phyloP scores from a whole-genome alignment of 140 eudicot genomes.

The Senecio squalidus region DNA sequence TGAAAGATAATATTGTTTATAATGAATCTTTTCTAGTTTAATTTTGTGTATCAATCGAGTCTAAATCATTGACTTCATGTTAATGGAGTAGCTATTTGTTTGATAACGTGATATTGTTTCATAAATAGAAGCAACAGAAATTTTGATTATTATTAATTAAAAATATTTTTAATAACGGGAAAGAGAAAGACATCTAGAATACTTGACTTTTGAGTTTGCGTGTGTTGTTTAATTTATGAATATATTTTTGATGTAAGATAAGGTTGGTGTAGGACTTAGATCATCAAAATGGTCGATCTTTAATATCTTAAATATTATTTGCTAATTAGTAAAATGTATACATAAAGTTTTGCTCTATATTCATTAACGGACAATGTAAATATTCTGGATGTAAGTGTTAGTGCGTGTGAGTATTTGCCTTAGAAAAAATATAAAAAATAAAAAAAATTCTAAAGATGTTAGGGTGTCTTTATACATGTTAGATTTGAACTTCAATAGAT shows the following conservation, averaged over 20 bases:
- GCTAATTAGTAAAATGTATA: not conserved
- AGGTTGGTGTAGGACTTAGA: constrained; percentile 2
- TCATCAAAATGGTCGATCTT: not conserved
- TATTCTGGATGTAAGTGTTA: too few species aligned
- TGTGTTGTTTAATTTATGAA: constrained; percentile 9
- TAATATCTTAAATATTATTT: not conserved
- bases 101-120: constrained; percentile 15
- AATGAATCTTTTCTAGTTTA: too few species aligned
- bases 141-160: too few species aligned
- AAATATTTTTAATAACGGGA: too few species aligned
- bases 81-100: constrained; percentile 9
- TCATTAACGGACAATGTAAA: too few species aligned
- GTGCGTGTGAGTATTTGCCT: too few species aligned
- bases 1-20: too few species aligned
- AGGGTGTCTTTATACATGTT: too few species aligned
- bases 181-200: not conserved
- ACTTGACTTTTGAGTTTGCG: constrained; percentile 26
- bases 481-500: too few species aligned
- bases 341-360: too few species aligned
- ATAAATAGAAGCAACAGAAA: constrained; percentile 7
- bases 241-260: constrained; percentile 3
- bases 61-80: not conserved
- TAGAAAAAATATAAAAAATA: too few species aligned
- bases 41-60: not conserved
- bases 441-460: too few species aligned